Conservation (phyloP, 1,284 basidiomycete species). For the Porogramme epimiltina region DNA sequence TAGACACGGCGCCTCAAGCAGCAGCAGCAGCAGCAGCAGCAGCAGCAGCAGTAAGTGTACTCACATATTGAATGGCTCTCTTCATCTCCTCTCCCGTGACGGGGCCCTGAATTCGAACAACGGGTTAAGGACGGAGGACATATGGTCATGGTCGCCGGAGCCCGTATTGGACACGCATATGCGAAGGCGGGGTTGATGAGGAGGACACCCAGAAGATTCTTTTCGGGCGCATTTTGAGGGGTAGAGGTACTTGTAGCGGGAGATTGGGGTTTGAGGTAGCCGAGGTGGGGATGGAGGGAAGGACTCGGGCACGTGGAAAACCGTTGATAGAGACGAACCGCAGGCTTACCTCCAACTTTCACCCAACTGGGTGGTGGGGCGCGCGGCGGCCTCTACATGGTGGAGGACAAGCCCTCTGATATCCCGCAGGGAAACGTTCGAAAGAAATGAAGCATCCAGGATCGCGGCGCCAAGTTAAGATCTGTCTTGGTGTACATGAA, state of each 20-base stretch:
- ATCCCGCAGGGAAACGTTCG: conserved; percentile 53
- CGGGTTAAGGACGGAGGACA: conserved; percentile 83
- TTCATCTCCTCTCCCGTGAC: conserved; percentile 80
- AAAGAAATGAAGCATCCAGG: too few relatives aligned
- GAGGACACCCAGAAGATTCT: conserved; percentile 50
- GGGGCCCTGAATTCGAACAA: conserved; percentile 84
- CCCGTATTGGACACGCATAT: conserved; percentile 87
- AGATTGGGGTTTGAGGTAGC: conserved; percentile 69
- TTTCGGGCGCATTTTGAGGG: conserved; percentile 32
- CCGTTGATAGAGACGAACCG: conserved; percentile 11
- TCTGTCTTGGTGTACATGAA: conserved; percentile 82
- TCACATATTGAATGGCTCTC: conserved; percentile 58
- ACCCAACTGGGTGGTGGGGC: conserved; percentile 84
- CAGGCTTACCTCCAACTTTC: conserved; percentile 67
- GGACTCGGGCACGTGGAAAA: conserved; percentile 77
- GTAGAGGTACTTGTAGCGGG: conserved; percentile 64
- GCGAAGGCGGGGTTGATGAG: conserved; percentile 84
- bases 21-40: too few relatives aligned
- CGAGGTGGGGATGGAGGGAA: conserved; percentile 65
- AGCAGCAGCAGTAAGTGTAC: conserved; percentile 21
- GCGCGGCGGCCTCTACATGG: conserved; percentile 79
- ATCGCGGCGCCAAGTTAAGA: conserved; percentile 58
- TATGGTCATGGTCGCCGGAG: conserved; percentile 83
- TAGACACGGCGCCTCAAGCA: neutral
- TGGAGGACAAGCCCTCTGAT: conserved; percentile 83